Evolutionary conservation across 2,329 filamentous ascomycete genomes (phyloP).

Genomic region (Cladophialophora chaetospira): DNA sequence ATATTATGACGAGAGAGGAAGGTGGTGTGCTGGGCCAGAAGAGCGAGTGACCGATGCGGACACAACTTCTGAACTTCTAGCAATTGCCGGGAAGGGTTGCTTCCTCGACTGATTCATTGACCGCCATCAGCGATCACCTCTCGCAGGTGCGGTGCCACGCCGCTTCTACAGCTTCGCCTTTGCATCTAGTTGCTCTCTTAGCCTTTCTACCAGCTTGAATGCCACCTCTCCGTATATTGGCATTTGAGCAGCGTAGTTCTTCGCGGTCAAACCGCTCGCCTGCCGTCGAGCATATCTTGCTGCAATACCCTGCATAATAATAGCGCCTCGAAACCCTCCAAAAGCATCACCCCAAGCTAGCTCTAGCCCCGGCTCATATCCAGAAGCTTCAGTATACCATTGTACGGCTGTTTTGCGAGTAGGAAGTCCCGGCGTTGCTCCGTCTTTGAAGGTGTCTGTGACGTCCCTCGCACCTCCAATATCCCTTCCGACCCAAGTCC

Average conservation of each 20-base stretch:
- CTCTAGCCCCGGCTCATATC: constrained; percentile 67
- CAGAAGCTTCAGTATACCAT: constrained; percentile 69
- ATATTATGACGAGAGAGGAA: too few species aligned
- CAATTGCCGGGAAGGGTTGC: too few species aligned
- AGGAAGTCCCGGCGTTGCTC: constrained; percentile 67
- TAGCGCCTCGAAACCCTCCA: constrained; percentile 58
- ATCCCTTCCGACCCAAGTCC: constrained; percentile 40
- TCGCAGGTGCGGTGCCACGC: too few species aligned
- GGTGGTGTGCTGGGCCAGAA: too few species aligned
- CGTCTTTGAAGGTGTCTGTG: constrained; percentile 57
- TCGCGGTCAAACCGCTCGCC: constrained; percentile 83
- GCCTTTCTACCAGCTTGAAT: constrained; percentile 69
- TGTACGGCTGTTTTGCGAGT: constrained; percentile 58
- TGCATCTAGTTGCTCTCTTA: constrained; percentile 38
- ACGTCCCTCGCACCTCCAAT: constrained; percentile 32
- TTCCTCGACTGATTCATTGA: too few species aligned
- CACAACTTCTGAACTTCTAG: too few species aligned
- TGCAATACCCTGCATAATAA: constrained; percentile 86
- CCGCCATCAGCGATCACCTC: too few species aligned
- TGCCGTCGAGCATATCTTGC: constrained; percentile 81
- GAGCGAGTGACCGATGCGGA: too few species aligned
- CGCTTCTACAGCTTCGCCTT: constrained; percentile 51
- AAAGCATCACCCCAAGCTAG: constrained; percentile 68
- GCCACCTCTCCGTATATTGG: constrained; percentile 74
- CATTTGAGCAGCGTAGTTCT: constrained; percentile 69